A percentile compares a stretch with the other conserved stretches of the same genome.
Evolutionary conservation across 805 yeast species (phyloP).

Genomic region (Ogataea parapolymorpha): DNA sequence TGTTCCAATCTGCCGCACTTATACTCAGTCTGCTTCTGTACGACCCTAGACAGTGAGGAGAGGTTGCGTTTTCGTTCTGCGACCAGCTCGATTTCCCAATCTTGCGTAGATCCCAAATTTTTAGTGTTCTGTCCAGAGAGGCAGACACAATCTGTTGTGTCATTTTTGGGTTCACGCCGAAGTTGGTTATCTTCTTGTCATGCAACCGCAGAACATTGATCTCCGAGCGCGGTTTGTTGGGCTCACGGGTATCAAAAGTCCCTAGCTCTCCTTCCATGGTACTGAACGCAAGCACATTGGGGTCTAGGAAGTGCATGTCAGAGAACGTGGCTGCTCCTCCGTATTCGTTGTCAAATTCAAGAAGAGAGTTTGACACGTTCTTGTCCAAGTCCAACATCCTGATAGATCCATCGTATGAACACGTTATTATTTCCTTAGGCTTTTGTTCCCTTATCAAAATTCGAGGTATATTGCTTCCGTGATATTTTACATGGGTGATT

Average conservation of each 20-base stretch:
- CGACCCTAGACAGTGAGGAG: conserved; percentile 55
- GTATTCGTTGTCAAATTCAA: conserved; percentile 53
- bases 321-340: conserved; percentile 65
- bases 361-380: conserved; percentile 56
- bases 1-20: conserved; percentile 81
- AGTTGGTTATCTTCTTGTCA: conserved; percentile 91
- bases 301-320: conserved; percentile 61
- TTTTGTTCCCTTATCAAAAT: conserved; percentile 48
- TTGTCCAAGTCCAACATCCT: conserved; percentile 66
- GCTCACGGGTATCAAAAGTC: conserved; percentile 59
- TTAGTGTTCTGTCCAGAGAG: conserved; percentile 80
- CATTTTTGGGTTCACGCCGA: conserved; percentile 68
- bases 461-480: conserved; percentile 68
- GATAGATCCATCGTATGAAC: conserved; percentile 87
- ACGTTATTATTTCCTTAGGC: conserved; percentile 53
- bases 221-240: conserved; percentile 20
- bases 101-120: conserved; percentile 82
- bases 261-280: conserved; percentile 81
- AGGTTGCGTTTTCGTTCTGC: conserved; percentile 43
- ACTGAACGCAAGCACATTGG: conserved; percentile 62
- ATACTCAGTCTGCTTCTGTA: conserved; percentile 77
- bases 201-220: conserved; percentile 55
- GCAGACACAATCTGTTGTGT: conserved; percentile 76
- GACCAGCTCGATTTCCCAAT: conserved; percentile 51
- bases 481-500: conserved; percentile 66